Evolutionary conservation across 805 yeast genomes (phyloP).

Genomic region (Hanseniaspora nectarophila): DNA sequence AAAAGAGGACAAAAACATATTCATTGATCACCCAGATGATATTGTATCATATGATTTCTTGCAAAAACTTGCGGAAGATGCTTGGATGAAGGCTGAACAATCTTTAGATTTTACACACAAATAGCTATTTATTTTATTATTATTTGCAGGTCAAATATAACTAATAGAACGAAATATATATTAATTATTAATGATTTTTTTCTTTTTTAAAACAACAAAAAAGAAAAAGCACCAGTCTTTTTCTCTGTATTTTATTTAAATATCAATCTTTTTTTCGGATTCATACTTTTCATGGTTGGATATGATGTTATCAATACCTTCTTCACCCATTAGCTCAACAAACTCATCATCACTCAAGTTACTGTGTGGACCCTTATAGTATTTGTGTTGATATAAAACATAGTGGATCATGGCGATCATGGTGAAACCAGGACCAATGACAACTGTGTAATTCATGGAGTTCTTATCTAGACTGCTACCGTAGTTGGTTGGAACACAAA

Average conservation of each 20-base stretch:
- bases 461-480: constrained; percentile 22
- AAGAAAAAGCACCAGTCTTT: background rate
- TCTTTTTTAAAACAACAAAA: no score
- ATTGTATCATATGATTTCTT: background rate
- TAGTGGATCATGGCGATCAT: constrained; percentile 42
- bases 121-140: no score
- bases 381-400: constrained; percentile 39
- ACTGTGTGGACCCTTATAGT: constrained; percentile 44
- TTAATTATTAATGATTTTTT: no score
- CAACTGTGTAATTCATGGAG: constrained; percentile 60
- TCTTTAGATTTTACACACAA: background rate
- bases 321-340: constrained; percentile 22
- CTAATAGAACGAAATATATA: no score
- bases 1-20: background rate
- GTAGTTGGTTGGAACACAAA: constrained; percentile 44
- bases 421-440: constrained; percentile 53
- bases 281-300: constrained; percentile 11
- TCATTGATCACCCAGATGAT: background rate
- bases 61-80: background rate
- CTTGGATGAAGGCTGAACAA: background rate
- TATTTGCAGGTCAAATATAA: background rate
- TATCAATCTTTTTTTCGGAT: background rate
- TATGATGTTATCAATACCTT: constrained; percentile 14
- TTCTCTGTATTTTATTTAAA: background rate
- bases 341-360: constrained; percentile 21